These are phyloP conservation scores for maize (Zea mays) DNA, from an alignment of 176 grass and related monocot species.

Conservation along the genomic window Zm-B73-REFERENCE-NAM-5.0 NC_050096.1:169870501-169871000, in stretches of 20 bases:
- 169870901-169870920: neutral
- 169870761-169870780: neutral
- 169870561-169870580: neutral
- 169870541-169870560: neutral
- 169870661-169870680: neutral
- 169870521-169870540: neutral
- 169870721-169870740: neutral
- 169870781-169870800: neutral
- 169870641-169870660: slow-evolving; percentile 18
- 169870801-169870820: neutral
- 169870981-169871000: too few species aligned
- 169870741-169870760: neutral
- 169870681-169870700: neutral
- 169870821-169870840: neutral
- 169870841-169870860: neutral
- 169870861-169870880: neutral
- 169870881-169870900: neutral
- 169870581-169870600: too few species aligned
- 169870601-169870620: neutral
- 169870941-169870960: too few species aligned
- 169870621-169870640: slow-evolving; percentile 3
- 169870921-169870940: too few species aligned
- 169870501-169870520: neutral
- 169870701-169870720: slow-evolving; percentile 5
- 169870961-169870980: too few species aligned